A percentile compares a stretch with the other conserved stretches of the same genome.
Evolutionary conservation across 169 alveolate species (phyloP).

Genomic region (Eimeria acervulina): DNA sequence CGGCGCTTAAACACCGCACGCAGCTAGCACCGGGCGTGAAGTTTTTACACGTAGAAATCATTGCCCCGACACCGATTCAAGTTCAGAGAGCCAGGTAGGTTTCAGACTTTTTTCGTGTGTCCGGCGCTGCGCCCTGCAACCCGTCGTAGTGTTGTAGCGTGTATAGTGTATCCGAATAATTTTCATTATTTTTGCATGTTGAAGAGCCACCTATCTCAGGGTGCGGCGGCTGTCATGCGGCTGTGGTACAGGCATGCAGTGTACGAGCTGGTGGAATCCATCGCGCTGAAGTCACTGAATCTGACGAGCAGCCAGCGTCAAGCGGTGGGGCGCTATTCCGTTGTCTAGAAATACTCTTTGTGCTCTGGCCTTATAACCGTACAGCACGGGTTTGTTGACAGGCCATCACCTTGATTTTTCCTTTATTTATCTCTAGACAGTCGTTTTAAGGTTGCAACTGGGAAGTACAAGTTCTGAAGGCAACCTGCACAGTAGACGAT

Average conservation of each 20-base stretch:
- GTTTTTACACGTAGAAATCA: constrained; percentile 91
- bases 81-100: constrained; percentile 92
- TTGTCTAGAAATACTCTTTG: constrained; percentile 4
- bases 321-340: constrained; percentile 75
- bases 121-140: not conserved
- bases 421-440: not conserved
- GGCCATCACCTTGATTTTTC: not conserved
- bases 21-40: constrained; percentile 88
- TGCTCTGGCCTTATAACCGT: constrained; percentile 14
- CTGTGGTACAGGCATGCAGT: constrained; percentile 80
- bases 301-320: constrained; percentile 85
- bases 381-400: not conserved
- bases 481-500: not conserved
- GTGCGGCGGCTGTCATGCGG: not conserved
- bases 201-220: not conserved
- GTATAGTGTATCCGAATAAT: not conserved
- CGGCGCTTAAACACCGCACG: constrained; percentile 83
- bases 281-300: constrained; percentile 80
- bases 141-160: not conserved
- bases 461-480: not conserved
- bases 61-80: constrained; percentile 90
- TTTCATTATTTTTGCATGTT: not conserved
- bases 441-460: not conserved
- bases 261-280: constrained; percentile 80
- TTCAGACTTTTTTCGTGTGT: not conserved